These are phyloP conservation scores for Ganoderma sp. DNA, from an alignment of 1,284 basidiomycete genomes.

Conservation along the genomic window DNA sequence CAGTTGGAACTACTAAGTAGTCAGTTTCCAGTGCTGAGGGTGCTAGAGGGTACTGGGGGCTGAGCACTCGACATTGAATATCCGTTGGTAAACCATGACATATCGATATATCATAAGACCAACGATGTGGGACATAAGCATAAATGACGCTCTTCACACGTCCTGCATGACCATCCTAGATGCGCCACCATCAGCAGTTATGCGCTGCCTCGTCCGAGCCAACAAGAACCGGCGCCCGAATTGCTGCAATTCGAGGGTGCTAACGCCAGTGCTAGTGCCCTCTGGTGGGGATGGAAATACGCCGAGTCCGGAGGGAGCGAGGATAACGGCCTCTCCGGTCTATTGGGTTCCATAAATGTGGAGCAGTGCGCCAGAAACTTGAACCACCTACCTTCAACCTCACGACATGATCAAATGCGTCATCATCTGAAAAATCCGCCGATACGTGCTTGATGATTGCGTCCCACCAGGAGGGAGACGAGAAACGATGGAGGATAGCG, in stretches of 20 bases:
- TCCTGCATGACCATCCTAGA: slow-evolving; percentile 40
- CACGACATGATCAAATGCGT: slow-evolving; percentile 71
- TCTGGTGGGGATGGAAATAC: slow-evolving; percentile 31
- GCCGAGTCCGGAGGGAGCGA: slow-evolving; percentile 65
- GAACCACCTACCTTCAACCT: slow-evolving; percentile 56
- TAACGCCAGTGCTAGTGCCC: not conserved
- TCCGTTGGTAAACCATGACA: too few relatives aligned
- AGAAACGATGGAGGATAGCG: slow-evolving; percentile 71
- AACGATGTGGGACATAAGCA: not conserved
- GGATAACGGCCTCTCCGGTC: slow-evolving; percentile 70
- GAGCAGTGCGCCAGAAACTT: not conserved
- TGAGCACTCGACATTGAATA: too few relatives aligned
- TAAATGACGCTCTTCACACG: not conserved
- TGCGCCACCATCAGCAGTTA: slow-evolving; percentile 68
- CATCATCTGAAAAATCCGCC: slow-evolving; percentile 58
- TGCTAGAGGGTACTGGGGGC: too few relatives aligned
- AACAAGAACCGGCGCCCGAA: slow-evolving; percentile 64
- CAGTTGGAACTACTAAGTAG: too few relatives aligned
- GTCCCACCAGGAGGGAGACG: slow-evolving; percentile 75
- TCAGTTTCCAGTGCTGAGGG: too few relatives aligned
- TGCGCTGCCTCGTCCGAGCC: slow-evolving; percentile 61
- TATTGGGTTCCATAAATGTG: slow-evolving; percentile 34
- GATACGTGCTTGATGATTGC: slow-evolving; percentile 71
- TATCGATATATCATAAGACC: not conserved
- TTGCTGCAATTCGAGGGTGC: slow-evolving; percentile 27